Evolutionary conservation across 2,329 filamentous ascomycete species (phyloP).

Genomic region (Thermomyces lanuginosus): DNA sequence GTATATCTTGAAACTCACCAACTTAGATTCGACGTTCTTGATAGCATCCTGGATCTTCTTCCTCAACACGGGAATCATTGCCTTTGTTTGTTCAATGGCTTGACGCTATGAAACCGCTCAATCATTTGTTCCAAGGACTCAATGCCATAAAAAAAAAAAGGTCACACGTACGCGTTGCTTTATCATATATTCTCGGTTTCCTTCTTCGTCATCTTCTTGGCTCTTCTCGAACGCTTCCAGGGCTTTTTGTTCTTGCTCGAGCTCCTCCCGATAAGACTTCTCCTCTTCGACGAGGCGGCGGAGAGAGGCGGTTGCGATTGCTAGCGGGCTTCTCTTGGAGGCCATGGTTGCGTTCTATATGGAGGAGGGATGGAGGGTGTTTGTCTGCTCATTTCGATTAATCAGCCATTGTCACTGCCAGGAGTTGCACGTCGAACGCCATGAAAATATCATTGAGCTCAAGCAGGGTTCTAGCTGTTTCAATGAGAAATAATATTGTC

Average conservation of each 20-base stretch:
- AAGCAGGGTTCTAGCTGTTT: no score
- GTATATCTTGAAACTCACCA: constrained; percentile 39
- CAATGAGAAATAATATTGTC: no score
- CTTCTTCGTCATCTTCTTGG: constrained; percentile 46
- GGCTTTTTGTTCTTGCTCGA: constrained; percentile 54
- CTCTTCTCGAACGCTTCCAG: constrained; percentile 42
- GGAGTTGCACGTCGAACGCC: no score
- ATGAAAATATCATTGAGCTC: no score
- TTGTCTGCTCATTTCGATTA: not conserved
- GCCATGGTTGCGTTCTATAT: not conserved
- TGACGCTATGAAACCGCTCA: constrained; percentile 39
- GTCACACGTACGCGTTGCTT: constrained; percentile 61
- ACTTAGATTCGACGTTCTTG: constrained; percentile 55
- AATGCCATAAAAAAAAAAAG: constrained; percentile 3
- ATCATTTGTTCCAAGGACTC: constrained; percentile 1
- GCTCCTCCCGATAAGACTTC: constrained; percentile 73
- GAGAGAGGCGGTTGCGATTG: constrained; percentile 65
- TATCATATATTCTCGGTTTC: constrained; percentile 61
- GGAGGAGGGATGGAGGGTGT: not conserved
- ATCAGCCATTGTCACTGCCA: not conserved
- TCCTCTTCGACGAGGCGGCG: constrained; percentile 83
- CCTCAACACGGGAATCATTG: constrained; percentile 57
- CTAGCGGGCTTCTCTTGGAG: constrained; percentile 37
- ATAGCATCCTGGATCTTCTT: constrained; percentile 56
- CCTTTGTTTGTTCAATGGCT: constrained; percentile 75